Evolutionary conservation across 768 basidiomycete genomes (phyloP).

Genomic region (Suillus subluteus): DNA sequence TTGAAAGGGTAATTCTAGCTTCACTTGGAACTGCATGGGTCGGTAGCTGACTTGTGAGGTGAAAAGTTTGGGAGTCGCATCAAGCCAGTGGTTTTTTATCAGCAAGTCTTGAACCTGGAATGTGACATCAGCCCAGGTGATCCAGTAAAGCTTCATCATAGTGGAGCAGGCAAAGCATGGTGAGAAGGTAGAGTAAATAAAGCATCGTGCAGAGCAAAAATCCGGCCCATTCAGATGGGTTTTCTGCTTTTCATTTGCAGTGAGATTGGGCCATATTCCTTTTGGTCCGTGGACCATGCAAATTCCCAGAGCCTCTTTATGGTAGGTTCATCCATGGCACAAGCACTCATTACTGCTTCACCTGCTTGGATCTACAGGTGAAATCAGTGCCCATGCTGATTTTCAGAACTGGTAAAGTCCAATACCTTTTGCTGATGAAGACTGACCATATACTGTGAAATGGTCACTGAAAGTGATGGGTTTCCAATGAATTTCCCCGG

Average conservation of each 20-base stretch:
- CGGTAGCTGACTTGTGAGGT: background rate
- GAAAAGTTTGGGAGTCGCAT: slow-evolving; percentile 10
- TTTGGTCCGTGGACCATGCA: slow-evolving; percentile 27
- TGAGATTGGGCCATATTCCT: slow-evolving; percentile 13
- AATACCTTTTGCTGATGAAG: slow-evolving; percentile 28
- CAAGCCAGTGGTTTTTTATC: slow-evolving; percentile 9
- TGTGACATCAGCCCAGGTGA: slow-evolving; percentile 30
- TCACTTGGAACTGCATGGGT: slow-evolving; percentile 15
- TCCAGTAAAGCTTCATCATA: slow-evolving; percentile 40
- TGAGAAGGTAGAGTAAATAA: slow-evolving; percentile 35
- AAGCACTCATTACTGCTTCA: slow-evolving; percentile 30
- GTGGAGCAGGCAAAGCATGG: slow-evolving; percentile 38
- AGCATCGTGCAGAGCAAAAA: slow-evolving; percentile 27
- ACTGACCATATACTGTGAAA: slow-evolving; percentile 36
- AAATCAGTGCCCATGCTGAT: background rate
- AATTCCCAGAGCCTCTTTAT: slow-evolving; percentile 28
- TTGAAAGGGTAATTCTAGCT: slow-evolving; percentile 29
- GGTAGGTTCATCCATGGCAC: slow-evolving; percentile 32
- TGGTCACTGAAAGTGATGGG: slow-evolving; percentile 31
- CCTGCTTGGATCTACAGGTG: slow-evolving; percentile 21
- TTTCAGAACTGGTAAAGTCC: background rate
- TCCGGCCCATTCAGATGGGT: slow-evolving; percentile 30
- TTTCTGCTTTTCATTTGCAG: slow-evolving; percentile 15
- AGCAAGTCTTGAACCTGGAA: slow-evolving; percentile 9
- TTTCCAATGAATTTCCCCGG: slow-evolving; percentile 30